phyloP scores from a whole-genome alignment of 495 filamentous ascomycete genomes.

The Aspergillus mulundensis region DNA sequence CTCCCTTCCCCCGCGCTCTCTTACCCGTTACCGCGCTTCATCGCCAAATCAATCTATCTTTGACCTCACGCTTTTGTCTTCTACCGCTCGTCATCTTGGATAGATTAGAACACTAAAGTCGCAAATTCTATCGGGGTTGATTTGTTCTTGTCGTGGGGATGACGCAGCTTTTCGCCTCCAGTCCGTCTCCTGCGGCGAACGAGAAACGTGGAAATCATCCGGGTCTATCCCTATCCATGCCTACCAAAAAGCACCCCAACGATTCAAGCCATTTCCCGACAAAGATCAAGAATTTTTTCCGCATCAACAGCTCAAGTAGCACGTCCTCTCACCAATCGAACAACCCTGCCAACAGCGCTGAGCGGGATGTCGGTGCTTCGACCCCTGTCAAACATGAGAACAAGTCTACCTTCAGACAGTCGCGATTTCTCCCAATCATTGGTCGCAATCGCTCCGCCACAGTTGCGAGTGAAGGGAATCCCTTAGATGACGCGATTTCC shows the following conservation, averaged over 20 bases:
- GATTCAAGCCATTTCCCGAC: conserved; percentile 68
- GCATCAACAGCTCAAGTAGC: conserved; percentile 72
- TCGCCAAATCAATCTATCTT: background rate
- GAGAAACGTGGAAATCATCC: conserved; percentile 48
- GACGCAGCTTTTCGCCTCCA: conserved; percentile 47
- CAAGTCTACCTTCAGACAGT: conserved; percentile 74
- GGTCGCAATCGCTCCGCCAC: conserved; percentile 79
- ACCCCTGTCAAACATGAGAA: conserved; percentile 45
- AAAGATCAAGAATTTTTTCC: conserved; percentile 96
- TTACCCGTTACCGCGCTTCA: conserved; percentile 14
- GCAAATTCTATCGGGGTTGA: background rate
- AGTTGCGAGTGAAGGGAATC: conserved; percentile 89
- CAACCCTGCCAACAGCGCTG: conserved; percentile 17
- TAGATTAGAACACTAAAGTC: background rate
- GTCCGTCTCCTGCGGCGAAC: conserved; percentile 37
- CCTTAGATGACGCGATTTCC: conserved; percentile 80
- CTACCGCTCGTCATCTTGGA: background rate
- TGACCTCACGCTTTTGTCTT: background rate
- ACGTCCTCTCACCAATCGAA: conserved; percentile 42
- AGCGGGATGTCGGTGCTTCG: conserved; percentile 15
- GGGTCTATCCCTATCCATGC: conserved; percentile 41
- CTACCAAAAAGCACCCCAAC: conserved; percentile 49
- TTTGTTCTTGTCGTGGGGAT: conserved; percentile 21
- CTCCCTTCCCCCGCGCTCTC: conserved; percentile 12
- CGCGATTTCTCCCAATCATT: conserved; percentile 74